A percentile compares a stretch with the other conserved stretches of the same genome.
These are phyloP conservation scores for Chlorencoelia australis DNA, from an alignment of 2,329 filamentous ascomycete genomes.

Conservation along the genomic window DNA sequence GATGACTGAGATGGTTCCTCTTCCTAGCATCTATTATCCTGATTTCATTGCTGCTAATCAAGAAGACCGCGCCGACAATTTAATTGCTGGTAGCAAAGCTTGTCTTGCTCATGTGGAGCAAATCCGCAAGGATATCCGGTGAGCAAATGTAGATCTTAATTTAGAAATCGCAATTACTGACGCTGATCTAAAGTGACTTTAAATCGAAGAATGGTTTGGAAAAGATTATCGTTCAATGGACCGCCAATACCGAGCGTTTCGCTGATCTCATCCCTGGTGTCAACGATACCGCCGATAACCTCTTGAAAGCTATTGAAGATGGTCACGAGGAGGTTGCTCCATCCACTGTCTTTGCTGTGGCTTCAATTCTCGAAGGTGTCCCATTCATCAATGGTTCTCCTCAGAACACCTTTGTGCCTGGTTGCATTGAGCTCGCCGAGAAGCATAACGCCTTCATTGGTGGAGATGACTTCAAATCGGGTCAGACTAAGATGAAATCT, in stretches of 20 bases:
- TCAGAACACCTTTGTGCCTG: constrained; percentile 97
- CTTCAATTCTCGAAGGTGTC: constrained; percentile 77
- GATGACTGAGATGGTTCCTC: constrained; percentile 77
- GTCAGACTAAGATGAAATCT: constrained; percentile 99
- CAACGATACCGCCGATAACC: constrained; percentile 94
- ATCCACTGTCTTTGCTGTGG: constrained; percentile 91
- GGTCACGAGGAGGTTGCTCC: constrained; percentile 90
- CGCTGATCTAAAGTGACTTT: constrained; percentile 55
- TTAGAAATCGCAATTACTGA: constrained; percentile 5
- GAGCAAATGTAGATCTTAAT: constrained; percentile 27
- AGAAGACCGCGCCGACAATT: constrained; percentile 88
- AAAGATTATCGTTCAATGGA: constrained; percentile 97
- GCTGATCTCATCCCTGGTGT: constrained; percentile 79
- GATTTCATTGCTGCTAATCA: constrained; percentile 99
- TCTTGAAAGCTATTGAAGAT: constrained; percentile 74
- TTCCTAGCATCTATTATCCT: constrained; percentile 95
- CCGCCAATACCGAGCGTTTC: constrained; percentile 96
- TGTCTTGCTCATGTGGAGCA: constrained; percentile 82
- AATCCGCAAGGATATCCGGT: constrained; percentile 85
- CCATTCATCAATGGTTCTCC: constrained; percentile 99
- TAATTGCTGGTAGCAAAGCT: constrained; percentile 75
- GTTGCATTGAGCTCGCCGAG: constrained; percentile 81
- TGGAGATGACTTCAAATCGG: constrained; percentile 98
- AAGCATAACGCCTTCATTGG: constrained; percentile 83
- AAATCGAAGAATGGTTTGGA: constrained; percentile 76